Evolutionary conservation across 148 eudicot species (phyloP), one percentile per base, ranked within the genome.

Genomic region (Spergularia marina): DNA sequence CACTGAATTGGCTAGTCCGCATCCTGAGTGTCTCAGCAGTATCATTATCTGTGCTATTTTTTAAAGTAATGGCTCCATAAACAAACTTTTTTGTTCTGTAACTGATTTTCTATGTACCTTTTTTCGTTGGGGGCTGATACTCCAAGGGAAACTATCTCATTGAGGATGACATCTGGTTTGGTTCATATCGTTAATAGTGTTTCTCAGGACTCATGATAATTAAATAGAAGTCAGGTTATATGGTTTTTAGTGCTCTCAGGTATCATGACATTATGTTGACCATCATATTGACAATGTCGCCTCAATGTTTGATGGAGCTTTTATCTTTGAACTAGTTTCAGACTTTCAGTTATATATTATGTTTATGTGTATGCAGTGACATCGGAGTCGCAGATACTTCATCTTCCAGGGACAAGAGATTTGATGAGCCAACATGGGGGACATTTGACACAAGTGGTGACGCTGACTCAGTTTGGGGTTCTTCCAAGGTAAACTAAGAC

Each of bases 341-440:
- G 53, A 70, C 16, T 16, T 70, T 16, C 20, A 30, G 53, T 14
- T 51, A 17, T 30, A 69, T 53, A 21, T 11, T 70, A 17, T 53
- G 36, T 15, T 4, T 54, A 23, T 51, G 30, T 76, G 68, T 53
- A 14, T 85, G 84, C 87, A 92, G 99, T 77, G 90, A 92, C 78
- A 79, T 65, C 44, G 80, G 83, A 67, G 86, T 78, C 71, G 80
- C 80, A 57, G 92, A 84, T 80, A 79, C 89, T 77, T 83, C 83
- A 61, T 51, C 84, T 70, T 85, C 92, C 56, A 89, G 83, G 77
- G 88, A 87, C 21, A 95, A 77, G 86, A 77, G 75, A 63, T 85
- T 78, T 80, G 91, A 91, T 80, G 95, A 86, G 78, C 91, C 89
- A 68, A 80, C 80, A 62, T 82, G 87, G 83, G 94, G 90, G 52